A percentile compares a stretch with the other conserved stretches of the same genome.
Conservation (phyloP, 2,329 filamentous ascomycete species). For the Ophiosphaerella narmari region DNA sequence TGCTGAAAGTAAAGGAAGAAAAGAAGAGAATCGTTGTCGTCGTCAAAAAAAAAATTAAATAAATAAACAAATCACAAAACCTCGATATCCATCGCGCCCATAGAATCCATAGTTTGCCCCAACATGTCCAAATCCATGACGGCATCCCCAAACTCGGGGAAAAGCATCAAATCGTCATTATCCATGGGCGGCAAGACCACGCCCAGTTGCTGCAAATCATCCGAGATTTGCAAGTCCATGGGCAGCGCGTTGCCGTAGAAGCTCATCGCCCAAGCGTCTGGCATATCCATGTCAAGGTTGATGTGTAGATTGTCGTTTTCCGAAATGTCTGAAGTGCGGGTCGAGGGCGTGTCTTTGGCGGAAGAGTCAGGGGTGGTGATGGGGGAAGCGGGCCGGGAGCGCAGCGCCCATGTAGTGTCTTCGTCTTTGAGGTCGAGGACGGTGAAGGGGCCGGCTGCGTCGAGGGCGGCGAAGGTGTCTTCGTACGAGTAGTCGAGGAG, state of each 20-base stretch:
- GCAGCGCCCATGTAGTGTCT: conserved; percentile 39
- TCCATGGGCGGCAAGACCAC: conserved; percentile 40
- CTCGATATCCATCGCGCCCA: conserved; percentile 11
- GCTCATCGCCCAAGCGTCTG: conserved; percentile 36
- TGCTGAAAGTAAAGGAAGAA: too few relatives aligned
- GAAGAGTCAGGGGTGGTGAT: conserved; percentile 42
- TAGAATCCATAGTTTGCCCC: conserved; percentile 39
- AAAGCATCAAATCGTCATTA: conserved; percentile 43
- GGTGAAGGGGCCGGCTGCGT: conserved; percentile 38
- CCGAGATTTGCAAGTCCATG: conserved; percentile 37
- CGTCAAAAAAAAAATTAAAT: too few relatives aligned
- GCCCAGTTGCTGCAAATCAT: conserved; percentile 38
- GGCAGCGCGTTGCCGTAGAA: conserved; percentile 34
- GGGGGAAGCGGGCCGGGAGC: conserved; percentile 39
- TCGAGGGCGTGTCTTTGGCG: conserved; percentile 44
- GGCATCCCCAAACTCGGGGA: conserved; percentile 28
- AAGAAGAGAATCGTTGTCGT: too few relatives aligned
- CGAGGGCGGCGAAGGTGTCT: conserved; percentile 39
- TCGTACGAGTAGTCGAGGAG: conserved; percentile 41
- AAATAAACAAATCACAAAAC: too few relatives aligned
- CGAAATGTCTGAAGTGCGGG: conserved; percentile 49
- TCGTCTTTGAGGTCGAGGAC: conserved; percentile 42
- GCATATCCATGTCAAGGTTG: conserved; percentile 43
- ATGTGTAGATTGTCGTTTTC: conserved; percentile 50
- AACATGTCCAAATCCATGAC: conserved; percentile 42